Evolutionary conservation across 495 filamentous ascomycete species (phyloP).

Genomic region (Aspergillus coremiiformis): DNA sequence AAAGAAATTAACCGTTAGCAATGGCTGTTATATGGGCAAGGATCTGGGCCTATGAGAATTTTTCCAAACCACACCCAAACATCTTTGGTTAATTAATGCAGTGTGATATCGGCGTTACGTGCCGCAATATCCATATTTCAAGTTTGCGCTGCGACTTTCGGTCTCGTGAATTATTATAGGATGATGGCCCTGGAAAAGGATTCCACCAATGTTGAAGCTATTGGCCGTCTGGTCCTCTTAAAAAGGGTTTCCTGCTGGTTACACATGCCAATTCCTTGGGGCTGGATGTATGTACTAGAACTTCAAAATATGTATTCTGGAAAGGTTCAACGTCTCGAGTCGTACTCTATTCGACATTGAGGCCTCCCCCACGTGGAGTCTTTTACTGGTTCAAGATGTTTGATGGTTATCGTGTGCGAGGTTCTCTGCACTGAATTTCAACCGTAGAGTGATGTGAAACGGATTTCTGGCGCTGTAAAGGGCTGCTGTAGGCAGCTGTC

Average conservation of each 20-base stretch:
- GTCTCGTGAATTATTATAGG: neutral
- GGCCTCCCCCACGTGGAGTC: neutral
- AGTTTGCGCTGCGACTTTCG: too few species aligned
- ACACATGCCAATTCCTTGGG: neutral
- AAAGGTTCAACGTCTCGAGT: too few species aligned
- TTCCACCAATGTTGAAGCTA: neutral
- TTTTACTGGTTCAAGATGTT: neutral
- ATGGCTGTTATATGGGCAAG: neutral
- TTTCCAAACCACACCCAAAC: neutral
- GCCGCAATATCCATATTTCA: neutral
- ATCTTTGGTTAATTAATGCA: neutral
- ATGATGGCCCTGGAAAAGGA: neutral
- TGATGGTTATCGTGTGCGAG: neutral
- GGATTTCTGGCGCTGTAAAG: neutral
- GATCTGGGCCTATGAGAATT: neutral
- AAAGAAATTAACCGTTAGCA: neutral
- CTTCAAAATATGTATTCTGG: too few species aligned
- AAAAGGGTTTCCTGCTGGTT: neutral
- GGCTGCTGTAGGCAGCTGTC: neutral
- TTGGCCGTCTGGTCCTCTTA: neutral
- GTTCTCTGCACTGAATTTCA: neutral
- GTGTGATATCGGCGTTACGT: neutral
- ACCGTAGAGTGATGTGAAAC: neutral
- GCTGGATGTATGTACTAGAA: neutral
- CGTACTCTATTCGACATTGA: too few species aligned